A percentile compares a stretch with the other conserved stretches of the same genome.
Conservation (phyloP, 2,329 filamentous ascomycete species). For the Phoma sp. region DNA sequence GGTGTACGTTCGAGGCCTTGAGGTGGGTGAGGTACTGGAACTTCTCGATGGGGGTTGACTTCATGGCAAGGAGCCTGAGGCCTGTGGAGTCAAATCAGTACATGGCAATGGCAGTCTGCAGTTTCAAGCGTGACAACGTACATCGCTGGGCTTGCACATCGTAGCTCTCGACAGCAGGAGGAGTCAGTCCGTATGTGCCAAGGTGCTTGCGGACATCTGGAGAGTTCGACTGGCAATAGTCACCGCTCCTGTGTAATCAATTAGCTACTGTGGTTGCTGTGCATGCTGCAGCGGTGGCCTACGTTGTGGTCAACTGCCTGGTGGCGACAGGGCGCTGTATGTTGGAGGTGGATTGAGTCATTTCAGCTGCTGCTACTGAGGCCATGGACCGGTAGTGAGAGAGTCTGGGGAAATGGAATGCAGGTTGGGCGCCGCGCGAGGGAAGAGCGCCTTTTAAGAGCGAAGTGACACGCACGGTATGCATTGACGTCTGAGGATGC, state of each 20-base stretch:
- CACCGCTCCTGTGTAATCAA: slow-evolving; percentile 45
- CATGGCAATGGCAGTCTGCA: neutral
- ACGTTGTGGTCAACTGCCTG: slow-evolving; percentile 50
- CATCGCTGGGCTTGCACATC: slow-evolving; percentile 59
- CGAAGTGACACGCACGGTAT: slow-evolving; percentile 33
- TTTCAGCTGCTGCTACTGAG: slow-evolving; percentile 43
- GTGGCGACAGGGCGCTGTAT: slow-evolving; percentile 45
- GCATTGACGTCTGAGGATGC: slow-evolving; percentile 43
- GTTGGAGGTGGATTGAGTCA: slow-evolving; percentile 40
- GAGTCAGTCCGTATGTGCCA: slow-evolving; percentile 60
- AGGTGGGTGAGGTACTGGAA: slow-evolving; percentile 81
- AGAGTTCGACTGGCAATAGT: slow-evolving; percentile 58
- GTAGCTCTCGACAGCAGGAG: slow-evolving; percentile 58
- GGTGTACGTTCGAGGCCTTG: slow-evolving; percentile 76
- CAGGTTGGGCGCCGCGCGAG: slow-evolving; percentile 26
- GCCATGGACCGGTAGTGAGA: slow-evolving; percentile 38
- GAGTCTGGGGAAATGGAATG: slow-evolving; percentile 24
- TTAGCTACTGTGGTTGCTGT: slow-evolving; percentile 19
- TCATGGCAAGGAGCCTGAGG: slow-evolving; percentile 75
- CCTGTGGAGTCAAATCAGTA: slow-evolving; percentile 59
- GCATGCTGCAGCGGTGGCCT: slow-evolving; percentile 15
- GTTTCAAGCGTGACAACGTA: slow-evolving; percentile 45
- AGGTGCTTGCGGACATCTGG: slow-evolving; percentile 59
- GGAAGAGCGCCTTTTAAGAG: slow-evolving; percentile 44
- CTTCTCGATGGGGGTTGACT: slow-evolving; percentile 76